Evolutionary conservation across 2,329 filamentous ascomycete genomes (phyloP), one percentile per base, ranked within the genome.

Genomic region (Aspergillus pseudoviridinutans): DNA sequence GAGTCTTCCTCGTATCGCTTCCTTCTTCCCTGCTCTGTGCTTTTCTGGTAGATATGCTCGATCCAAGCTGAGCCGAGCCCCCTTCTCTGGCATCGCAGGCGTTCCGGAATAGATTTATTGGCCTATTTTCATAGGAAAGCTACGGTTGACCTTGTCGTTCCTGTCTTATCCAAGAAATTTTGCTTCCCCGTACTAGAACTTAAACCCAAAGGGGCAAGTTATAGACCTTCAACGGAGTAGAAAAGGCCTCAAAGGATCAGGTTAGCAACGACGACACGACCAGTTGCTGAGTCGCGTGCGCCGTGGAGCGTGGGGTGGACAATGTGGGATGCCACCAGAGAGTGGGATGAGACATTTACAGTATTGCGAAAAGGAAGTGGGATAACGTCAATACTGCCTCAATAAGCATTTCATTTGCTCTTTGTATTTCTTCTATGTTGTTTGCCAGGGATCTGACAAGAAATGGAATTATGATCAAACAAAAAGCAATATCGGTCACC

Each of bases 21-120:
- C 58, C 41, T 29, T 53, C 41, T 53, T 50, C 42, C 29, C 41
- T 42, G 54, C 29, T 54, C 50, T 47, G 49, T 38, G 53, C 4
- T 27, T 50, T 35, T 47, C 29, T 55, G 59, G 63, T 65, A 65
- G 60, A 65, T 58, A 54, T 55, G 51, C 51, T 58, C 55, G 61
- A 59, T 62, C 55, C 57, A 58, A 57, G 51, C 52, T 54, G 53
- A 58, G 22, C 9, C 22, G 14, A 17, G 41, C 51, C 38, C 51
- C 56, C 53, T 50, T 56, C 58, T 62, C 54, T 58, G 64, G 69
- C 68, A 72, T 71, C 63, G 54, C 63, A 53, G 69, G 69, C 68
- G 68, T 71, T 65, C 57, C 58, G 62, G 56, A 35, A 20, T 49
- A 22, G 41, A 53, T 20, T 61, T 25, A 38, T 14, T 38, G 50